A percentile compares a stretch with the other conserved stretches of the same genome.
Evolutionary conservation across 2,329 filamentous ascomycete genomes (phyloP).

Genomic region (Clonostachys byssicola): DNA sequence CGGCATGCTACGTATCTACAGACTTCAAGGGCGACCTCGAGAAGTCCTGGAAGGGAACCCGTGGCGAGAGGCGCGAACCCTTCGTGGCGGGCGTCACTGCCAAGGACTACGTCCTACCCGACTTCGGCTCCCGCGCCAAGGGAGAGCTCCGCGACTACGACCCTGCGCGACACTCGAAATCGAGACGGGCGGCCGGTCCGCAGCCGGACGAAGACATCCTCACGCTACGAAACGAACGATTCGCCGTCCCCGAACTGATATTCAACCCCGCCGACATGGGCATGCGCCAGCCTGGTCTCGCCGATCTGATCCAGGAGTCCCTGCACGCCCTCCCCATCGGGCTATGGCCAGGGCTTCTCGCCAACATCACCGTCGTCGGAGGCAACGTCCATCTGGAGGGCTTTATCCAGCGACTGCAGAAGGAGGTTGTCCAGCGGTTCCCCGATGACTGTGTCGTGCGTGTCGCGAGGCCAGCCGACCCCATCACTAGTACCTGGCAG

Average conservation of each 20-base stretch:
- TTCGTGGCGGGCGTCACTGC: conserved; percentile 58
- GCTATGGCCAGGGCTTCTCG: conserved; percentile 76
- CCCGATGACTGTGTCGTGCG: conserved; percentile 76
- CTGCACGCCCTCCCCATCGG: conserved; percentile 73
- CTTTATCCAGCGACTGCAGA: conserved; percentile 74
- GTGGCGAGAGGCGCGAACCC: conserved; percentile 47
- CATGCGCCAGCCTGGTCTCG: conserved; percentile 76
- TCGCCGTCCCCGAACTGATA: conserved; percentile 82
- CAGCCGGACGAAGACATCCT: conserved; percentile 68
- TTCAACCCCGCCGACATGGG: conserved; percentile 86
- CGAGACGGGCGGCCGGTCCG: conserved; percentile 37
- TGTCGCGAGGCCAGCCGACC: conserved; percentile 65
- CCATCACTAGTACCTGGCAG: conserved; percentile 77
- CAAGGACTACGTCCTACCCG: conserved; percentile 88
- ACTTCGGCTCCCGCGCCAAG: conserved; percentile 57
- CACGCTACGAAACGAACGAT: conserved; percentile 87
- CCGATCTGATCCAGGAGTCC: conserved; percentile 78
- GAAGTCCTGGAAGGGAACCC: conserved; percentile 74
- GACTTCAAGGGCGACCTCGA: conserved; percentile 80
- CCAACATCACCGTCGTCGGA: conserved; percentile 85
- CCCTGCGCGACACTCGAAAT: conserved; percentile 52
- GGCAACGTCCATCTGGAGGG: conserved; percentile 78
- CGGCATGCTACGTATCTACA: conserved; percentile 75
- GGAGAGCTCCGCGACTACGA: conserved; percentile 79
- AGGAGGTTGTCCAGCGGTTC: conserved; percentile 67